Percentiles rank a stretch among this genome's conserved stretches.
Conservation (phyloP, 306 rosid species). For the Glycyrrhiza uralensis region DNA sequence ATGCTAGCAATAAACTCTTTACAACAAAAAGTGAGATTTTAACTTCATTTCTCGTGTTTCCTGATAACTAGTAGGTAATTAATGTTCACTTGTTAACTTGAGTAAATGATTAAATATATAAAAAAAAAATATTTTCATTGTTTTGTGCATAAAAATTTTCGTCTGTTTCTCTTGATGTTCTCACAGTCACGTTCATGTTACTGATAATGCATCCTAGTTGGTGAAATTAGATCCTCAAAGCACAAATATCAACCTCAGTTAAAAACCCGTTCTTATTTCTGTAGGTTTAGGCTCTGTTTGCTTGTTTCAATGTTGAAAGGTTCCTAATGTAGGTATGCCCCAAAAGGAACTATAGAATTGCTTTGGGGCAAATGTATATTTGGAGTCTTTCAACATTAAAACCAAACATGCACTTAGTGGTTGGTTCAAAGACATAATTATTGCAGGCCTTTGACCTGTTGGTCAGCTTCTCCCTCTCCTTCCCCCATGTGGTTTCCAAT, state of each 20-base stretch:
- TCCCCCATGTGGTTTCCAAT: constrained; percentile 8
- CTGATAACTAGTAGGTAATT: not conserved
- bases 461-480: not conserved
- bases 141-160: not conserved
- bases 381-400: too few species aligned
- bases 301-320: too few species aligned
- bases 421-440: too few species aligned
- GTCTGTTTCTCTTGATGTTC: not conserved
- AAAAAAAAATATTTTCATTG: too few species aligned
- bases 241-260: not conserved
- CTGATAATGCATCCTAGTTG: not conserved
- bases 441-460: not conserved
- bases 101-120: not conserved
- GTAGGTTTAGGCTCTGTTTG: too few species aligned
- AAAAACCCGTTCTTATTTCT: too few species aligned
- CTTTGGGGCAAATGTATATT: too few species aligned
- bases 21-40: constrained; percentile 36
- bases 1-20: constrained; percentile 4
- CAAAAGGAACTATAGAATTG: too few species aligned
- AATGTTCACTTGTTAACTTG: not conserved
- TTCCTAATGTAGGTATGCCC: too few species aligned
- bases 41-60: constrained; percentile 8
- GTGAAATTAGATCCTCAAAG: not conserved
- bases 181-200: not conserved
- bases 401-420: too few species aligned